A percentile compares a stretch with the other conserved stretches of the same genome.
phyloP scores from a whole-genome alignment of 768 basidiomycete genomes.

The Termitomyces sp. region DNA sequence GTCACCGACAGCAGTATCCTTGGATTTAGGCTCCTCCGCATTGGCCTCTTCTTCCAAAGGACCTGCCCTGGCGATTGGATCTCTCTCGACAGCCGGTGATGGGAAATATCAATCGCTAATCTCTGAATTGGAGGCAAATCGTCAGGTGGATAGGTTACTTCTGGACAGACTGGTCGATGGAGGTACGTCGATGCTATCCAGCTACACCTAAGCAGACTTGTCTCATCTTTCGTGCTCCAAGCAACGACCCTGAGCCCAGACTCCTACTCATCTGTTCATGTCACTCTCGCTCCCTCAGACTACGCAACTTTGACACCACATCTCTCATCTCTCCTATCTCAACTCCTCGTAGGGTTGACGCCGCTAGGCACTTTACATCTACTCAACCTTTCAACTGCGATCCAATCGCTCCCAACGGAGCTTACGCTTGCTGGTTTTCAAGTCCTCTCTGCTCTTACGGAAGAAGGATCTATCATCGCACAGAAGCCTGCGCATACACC shows the following conservation, averaged over 20 bases:
- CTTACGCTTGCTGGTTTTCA: slow-evolving; percentile 67
- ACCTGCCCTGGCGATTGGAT: slow-evolving; percentile 70
- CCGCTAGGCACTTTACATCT: slow-evolving; percentile 72
- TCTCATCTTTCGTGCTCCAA: slow-evolving; percentile 25
- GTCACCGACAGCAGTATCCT: slow-evolving; percentile 59
- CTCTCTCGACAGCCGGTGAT: slow-evolving; percentile 71
- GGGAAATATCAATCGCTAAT: slow-evolving; percentile 76
- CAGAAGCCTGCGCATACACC: slow-evolving; percentile 61
- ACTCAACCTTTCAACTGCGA: slow-evolving; percentile 44
- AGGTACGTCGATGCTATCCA: slow-evolving; percentile 42
- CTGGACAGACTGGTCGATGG: slow-evolving; percentile 78
- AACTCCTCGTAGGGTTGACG: slow-evolving; percentile 55
- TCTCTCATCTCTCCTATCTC: slow-evolving; percentile 52
- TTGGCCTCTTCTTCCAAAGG: slow-evolving; percentile 33
- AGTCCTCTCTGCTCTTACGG: slow-evolving; percentile 39
- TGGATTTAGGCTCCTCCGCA: slow-evolving; percentile 16
- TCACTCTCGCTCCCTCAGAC: slow-evolving; percentile 61
- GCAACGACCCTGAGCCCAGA: slow-evolving; percentile 55
- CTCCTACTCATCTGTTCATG: slow-evolving; percentile 61
- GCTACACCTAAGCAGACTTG: neutral
- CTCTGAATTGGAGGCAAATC: slow-evolving; percentile 49
- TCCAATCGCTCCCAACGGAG: slow-evolving; percentile 48
- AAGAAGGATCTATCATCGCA: slow-evolving; percentile 50
- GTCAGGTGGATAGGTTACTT: slow-evolving; percentile 72
- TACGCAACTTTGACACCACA: slow-evolving; percentile 55